phyloP scores from a whole-genome alignment of 1,284 basidiomycete genomes.

The Tilletia caries region DNA sequence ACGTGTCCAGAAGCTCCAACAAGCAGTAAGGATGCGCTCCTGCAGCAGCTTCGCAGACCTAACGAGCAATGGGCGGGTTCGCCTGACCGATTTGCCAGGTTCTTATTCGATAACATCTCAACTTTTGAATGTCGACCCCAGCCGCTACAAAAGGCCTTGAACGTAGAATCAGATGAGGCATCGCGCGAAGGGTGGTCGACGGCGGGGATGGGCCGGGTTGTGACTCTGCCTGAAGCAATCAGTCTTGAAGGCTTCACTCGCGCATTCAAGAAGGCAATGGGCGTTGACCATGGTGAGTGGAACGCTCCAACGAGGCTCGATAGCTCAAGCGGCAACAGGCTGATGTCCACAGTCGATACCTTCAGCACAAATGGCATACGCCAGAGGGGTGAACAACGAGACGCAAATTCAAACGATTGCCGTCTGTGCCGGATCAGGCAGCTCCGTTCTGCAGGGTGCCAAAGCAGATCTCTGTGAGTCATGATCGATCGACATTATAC shows the following conservation, averaged over 20 bases:
- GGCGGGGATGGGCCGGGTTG: constrained; percentile 32
- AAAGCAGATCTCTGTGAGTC: constrained; percentile 42
- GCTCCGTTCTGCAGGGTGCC: constrained; percentile 32
- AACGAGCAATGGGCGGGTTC: neutral
- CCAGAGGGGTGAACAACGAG: neutral
- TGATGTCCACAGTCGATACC: too few relatives aligned
- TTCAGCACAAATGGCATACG: constrained; percentile 18
- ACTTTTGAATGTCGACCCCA: neutral
- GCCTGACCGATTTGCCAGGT: neutral
- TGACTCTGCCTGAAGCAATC: constrained; percentile 20
- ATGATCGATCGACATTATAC: neutral
- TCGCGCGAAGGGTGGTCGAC: neutral
- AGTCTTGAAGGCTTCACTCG: constrained; percentile 26
- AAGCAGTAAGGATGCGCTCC: neutral
- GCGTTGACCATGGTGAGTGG: constrained; percentile 19
- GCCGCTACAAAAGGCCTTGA: neutral
- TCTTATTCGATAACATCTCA: neutral
- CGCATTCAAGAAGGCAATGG: constrained; percentile 31
- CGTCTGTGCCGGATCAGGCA: constrained; percentile 49
- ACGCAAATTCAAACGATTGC: constrained; percentile 33
- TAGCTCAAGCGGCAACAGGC: too few relatives aligned
- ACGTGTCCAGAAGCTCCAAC: neutral
- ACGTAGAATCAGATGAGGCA: neutral
- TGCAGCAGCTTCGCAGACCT: constrained; percentile 2
- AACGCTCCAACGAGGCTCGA: too few relatives aligned